A percentile compares a stretch with the other conserved stretches of the same genome.
These are phyloP conservation scores for Blastobotrys raffinosifermentans DNA, from an alignment of 1,139 yeast genomes.

Conservation along the genomic window DNA sequence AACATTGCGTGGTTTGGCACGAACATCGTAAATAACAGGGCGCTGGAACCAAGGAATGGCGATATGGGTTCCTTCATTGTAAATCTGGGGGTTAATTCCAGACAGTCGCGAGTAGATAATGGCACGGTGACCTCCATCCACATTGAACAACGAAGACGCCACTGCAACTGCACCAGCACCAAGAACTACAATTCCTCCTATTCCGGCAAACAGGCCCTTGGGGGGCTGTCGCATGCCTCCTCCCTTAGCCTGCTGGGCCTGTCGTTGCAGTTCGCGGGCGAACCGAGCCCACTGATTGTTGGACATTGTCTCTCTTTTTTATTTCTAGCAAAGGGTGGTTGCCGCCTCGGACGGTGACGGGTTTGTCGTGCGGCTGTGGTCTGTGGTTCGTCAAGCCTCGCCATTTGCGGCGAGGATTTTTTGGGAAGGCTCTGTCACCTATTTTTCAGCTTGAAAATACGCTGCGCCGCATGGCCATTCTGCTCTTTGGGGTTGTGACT, in stretches of 20 bases:
- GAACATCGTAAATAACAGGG: constrained; percentile 86
- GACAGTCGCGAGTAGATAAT: constrained; percentile 82
- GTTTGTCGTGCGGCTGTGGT: too few relatives aligned
- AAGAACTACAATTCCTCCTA: constrained; percentile 67
- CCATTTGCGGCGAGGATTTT: neutral
- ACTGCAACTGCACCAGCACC: constrained; percentile 67
- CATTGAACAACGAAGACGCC: constrained; percentile 81
- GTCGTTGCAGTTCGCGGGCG: constrained; percentile 57
- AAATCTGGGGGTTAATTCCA: constrained; percentile 83
- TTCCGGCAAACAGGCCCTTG: constrained; percentile 47
- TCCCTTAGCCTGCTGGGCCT: constrained; percentile 49
- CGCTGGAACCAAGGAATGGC: constrained; percentile 93
- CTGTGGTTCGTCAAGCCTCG: constrained; percentile 1
- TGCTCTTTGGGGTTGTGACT: too few relatives aligned
- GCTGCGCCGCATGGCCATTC: too few relatives aligned
- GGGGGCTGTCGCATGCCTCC: constrained; percentile 42
- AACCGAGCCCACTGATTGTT: constrained; percentile 50
- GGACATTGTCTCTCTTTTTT: too few relatives aligned
- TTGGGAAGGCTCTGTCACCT: too few relatives aligned
- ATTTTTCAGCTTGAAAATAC: too few relatives aligned
- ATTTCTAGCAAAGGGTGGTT: too few relatives aligned
- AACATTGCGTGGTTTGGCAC: constrained; percentile 96
- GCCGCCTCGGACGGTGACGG: too few relatives aligned
- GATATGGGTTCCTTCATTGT: constrained; percentile 92
- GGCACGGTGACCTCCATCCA: constrained; percentile 99